Evolutionary conservation across 768 basidiomycete species (phyloP).

Genomic region (Podaxis sp.): DNA sequence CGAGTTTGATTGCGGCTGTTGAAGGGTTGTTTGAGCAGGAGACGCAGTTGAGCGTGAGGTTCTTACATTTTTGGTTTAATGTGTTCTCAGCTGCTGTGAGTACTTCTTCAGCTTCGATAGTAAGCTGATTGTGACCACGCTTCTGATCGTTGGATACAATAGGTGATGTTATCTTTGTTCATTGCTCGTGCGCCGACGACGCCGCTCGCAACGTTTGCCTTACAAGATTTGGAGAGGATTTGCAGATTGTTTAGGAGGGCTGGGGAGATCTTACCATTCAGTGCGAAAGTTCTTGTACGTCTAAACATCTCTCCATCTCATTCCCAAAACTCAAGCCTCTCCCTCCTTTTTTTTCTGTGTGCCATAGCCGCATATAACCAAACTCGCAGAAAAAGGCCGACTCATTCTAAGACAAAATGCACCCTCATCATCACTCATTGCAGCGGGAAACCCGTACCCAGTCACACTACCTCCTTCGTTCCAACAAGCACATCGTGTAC

Average conservation of each 20-base stretch:
- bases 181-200: slow-evolving; percentile 62
- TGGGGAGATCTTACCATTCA: slow-evolving; percentile 57
- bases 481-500: slow-evolving; percentile 31
- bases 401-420: slow-evolving; percentile 12
- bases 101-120: slow-evolving; percentile 7
- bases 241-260: slow-evolving; percentile 58
- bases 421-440: slow-evolving; percentile 5
- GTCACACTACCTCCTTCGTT: slow-evolving; percentile 35
- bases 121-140: background rate
- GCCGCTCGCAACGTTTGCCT: slow-evolving; percentile 55
- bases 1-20: slow-evolving; percentile 56
- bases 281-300: slow-evolving; percentile 58
- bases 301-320: slow-evolving; percentile 5
- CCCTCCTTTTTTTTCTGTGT: background rate
- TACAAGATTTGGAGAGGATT: slow-evolving; percentile 60
- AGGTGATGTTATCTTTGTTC: slow-evolving; percentile 68
- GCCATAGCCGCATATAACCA: slow-evolving; percentile 53
- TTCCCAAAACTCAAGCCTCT: background rate
- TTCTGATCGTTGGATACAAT: background rate
- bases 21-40: slow-evolving; percentile 57
- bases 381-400: slow-evolving; percentile 50
- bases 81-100: slow-evolving; percentile 70
- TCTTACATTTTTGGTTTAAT: slow-evolving; percentile 76
- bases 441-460: slow-evolving; percentile 20
- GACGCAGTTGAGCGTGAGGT: slow-evolving; percentile 60